Evolutionary conservation across 345 rosid genomes (phyloP), one percentile per base, ranked within the genome.

Genomic region (Pseudoturritis turrita): DNA sequence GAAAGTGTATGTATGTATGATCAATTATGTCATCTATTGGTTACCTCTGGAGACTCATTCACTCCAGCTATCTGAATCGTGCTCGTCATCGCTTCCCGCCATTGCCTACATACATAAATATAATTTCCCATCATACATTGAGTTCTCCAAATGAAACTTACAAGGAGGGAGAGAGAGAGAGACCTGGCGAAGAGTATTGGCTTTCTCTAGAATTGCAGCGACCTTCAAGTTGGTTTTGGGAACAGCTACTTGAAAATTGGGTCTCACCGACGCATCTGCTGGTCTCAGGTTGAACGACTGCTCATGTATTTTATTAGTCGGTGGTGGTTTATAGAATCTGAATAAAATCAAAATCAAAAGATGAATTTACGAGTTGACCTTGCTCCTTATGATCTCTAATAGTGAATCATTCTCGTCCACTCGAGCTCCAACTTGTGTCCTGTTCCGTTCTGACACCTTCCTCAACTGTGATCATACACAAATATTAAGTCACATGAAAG

Each of bases 131-230:
- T 3, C 3, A 23, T 26, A 19, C 13, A 64, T 17, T 7, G 15
- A n/a, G 13, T 15, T 7, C 10, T 57, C 19, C 17, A 57, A 26
- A 36, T 2, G 10, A 4, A 9, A 57, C 23, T n/a, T 11, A 52
- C 7, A 37, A 23, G 54, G 10, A 21, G 21, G 23, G 67, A 52
- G 59, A 62, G 25, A 73, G 65, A 77, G 43, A 75, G 70, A 64
- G 75, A 94, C 98, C 97, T 89, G 97, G 69, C 97, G 96, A 67
- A 94, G 90, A 58, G 91, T 85, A 77, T 81, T 91, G 77, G 98
- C 98, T 79, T 91, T 94, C 93, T 89, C 93, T 78, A 94, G 83
- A 71, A 94, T 91, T 59, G 97, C 98, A 68, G 95, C 92, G 78
- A 94, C 90, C 84, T 66, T 91, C 78, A 88, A 74, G 84, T 91